These are phyloP conservation scores for Cutaneotrichosporon cyanovorans DNA, from an alignment of 1,284 basidiomycete species.

Conservation along the genomic window DNA sequence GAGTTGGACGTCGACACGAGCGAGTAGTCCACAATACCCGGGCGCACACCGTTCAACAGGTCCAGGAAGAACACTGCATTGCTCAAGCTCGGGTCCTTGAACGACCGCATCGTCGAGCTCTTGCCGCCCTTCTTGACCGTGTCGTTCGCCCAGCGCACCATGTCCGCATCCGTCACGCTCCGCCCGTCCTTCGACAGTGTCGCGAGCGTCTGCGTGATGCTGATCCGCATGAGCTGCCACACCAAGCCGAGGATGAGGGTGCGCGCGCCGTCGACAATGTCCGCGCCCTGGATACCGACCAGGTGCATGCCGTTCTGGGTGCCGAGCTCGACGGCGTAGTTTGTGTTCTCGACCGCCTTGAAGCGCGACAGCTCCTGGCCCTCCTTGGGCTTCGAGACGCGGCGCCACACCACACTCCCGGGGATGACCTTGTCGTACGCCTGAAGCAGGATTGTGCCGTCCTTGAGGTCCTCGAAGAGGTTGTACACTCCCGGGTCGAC, in stretches of 20 bases:
- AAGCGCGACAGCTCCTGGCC: constrained; percentile 83
- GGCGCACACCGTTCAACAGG: constrained; percentile 79
- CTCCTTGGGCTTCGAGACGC: constrained; percentile 85
- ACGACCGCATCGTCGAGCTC: constrained; percentile 66
- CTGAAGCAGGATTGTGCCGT: constrained; percentile 84
- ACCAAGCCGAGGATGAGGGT: constrained; percentile 92
- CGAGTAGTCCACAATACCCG: constrained; percentile 88
- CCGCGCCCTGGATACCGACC: constrained; percentile 94
- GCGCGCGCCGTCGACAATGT: constrained; percentile 86
- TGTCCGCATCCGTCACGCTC: constrained; percentile 84
- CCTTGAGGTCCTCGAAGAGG: constrained; percentile 88
- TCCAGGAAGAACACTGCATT: constrained; percentile 92
- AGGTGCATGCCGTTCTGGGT: constrained; percentile 90
- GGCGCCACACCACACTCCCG: constrained; percentile 84
- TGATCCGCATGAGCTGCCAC: constrained; percentile 90
- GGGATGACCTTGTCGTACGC: constrained; percentile 94
- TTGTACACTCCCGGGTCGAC: constrained; percentile 96
- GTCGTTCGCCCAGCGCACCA: constrained; percentile 92
- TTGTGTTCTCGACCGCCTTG: constrained; percentile 97
- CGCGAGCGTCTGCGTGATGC: constrained; percentile 84
- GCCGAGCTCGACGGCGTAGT: constrained; percentile 88
- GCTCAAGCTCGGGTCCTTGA: constrained; percentile 87
- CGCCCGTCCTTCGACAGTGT: constrained; percentile 63
- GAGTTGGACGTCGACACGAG: constrained; percentile 54
- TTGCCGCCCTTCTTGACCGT: constrained; percentile 71